Evolutionary conservation across 441 rosid species (phyloP).

Genomic region (Raphanus hybrid): DNA sequence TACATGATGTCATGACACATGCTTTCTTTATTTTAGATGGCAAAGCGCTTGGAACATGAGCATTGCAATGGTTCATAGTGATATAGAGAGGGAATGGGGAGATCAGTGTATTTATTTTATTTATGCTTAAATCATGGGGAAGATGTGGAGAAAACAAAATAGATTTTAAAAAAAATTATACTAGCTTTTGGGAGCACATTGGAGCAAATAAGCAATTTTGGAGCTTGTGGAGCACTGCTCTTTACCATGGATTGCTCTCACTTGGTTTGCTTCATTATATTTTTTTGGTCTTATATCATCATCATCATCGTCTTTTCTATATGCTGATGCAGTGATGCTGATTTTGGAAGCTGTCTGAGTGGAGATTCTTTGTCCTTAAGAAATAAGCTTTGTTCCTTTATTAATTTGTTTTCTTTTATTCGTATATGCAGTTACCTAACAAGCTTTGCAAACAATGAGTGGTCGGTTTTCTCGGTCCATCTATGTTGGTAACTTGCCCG

Average conservation of each 20-base stretch:
- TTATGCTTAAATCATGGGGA: constrained; percentile 60
- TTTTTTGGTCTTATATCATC: constrained; percentile 48
- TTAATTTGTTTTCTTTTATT: constrained; percentile 9
- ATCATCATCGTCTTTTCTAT: constrained; percentile 35
- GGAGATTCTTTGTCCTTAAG: constrained; percentile 36
- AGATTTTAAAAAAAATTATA: constrained; percentile 62
- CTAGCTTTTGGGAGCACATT: constrained; percentile 87
- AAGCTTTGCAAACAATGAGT: constrained; percentile 66
- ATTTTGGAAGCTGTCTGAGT: constrained; percentile 36
- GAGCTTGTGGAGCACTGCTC: constrained; percentile 99
- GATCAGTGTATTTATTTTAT: constrained; percentile 70
- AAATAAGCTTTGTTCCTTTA: constrained; percentile 22
- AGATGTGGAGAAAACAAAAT: constrained; percentile 61
- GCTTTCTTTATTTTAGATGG: constrained; percentile 99
- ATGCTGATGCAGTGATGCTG: constrained; percentile 48
- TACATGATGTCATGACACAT: constrained; percentile 88
- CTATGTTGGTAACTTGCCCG: constrained; percentile 94
- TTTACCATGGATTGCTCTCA: constrained; percentile 87
- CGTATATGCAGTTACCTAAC: constrained; percentile 34
- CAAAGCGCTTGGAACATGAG: constrained; percentile 95
- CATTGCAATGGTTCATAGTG: constrained; percentile 97
- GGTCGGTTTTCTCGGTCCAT: constrained; percentile 94
- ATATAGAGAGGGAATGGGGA: constrained; percentile 90
- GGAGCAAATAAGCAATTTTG: constrained; percentile 83
- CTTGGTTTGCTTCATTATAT: constrained; percentile 73